Conservation (phyloP, 768 basidiomycete genomes). For the Cyathus striatus region DNA sequence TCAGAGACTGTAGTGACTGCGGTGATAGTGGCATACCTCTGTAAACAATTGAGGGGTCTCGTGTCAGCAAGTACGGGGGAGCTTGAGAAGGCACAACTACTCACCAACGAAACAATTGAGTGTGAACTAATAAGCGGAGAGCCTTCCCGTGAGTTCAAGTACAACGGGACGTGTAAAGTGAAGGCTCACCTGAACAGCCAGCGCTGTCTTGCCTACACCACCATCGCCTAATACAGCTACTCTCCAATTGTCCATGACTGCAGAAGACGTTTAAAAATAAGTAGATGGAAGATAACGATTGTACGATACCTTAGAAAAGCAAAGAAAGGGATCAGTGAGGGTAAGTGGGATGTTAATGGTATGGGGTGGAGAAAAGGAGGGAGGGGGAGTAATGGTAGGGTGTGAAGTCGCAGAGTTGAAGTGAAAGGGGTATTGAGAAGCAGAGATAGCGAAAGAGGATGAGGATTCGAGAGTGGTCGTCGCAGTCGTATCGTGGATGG, state of each 20-base stretch:
- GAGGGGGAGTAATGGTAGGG: constrained; percentile 9
- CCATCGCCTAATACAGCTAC: constrained; percentile 95
- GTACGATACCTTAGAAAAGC: constrained; percentile 22
- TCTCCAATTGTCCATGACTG: constrained; percentile 85
- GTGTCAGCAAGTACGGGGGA: too few species aligned
- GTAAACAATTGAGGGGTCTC: too few species aligned
- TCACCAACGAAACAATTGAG: constrained; percentile 93
- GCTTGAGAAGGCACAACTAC: constrained; percentile 17
- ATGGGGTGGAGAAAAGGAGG: not conserved
- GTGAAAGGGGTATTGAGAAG: constrained; percentile 23
- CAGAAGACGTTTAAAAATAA: not conserved
- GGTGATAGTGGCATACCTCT: too few species aligned
- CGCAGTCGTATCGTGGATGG: constrained; percentile 56
- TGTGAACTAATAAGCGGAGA: constrained; percentile 64
- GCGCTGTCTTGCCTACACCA: constrained; percentile 94
- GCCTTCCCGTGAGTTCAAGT: not conserved
- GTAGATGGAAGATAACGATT: not conserved
- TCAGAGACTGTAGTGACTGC: too few species aligned
- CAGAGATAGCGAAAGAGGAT: constrained; percentile 30
- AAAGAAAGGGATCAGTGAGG: constrained; percentile 26
- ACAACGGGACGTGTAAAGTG: constrained; percentile 4
- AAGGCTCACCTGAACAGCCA: constrained; percentile 83
- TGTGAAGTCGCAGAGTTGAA: constrained; percentile 17
- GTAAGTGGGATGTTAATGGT: constrained; percentile 13
- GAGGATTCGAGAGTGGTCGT: constrained; percentile 33